Percentiles rank a stretch among this genome's conserved stretches.
These are phyloP conservation scores for Peronospora destructor DNA, from an alignment of 352 stramenopile genomes.

Conservation along the genomic window DNA sequence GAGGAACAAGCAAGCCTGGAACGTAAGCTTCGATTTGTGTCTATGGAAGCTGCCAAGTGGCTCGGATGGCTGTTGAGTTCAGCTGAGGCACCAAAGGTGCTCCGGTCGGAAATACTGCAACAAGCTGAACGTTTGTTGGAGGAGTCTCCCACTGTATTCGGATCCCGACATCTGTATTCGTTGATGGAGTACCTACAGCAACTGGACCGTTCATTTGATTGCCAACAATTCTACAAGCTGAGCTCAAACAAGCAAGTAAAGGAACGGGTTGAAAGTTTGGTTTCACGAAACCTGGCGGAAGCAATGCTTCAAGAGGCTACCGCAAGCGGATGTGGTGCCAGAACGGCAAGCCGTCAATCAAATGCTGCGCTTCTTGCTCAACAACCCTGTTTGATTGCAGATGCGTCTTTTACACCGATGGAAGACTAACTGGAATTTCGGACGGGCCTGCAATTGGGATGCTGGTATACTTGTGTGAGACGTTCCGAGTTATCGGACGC, in stretches of 20 bases:
- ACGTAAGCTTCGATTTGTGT: conserved; percentile 49
- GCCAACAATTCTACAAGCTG: conserved; percentile 36
- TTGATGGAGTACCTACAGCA: conserved; percentile 57
- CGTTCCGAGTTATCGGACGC: too few relatives aligned
- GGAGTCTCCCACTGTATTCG: conserved; percentile 43
- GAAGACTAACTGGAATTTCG: conserved; percentile 30
- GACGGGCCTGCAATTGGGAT: not conserved
- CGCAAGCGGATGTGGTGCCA: conserved; percentile 7
- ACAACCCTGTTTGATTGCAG: conserved; percentile 25
- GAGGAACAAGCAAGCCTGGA: conserved; percentile 29
- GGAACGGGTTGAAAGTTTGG: conserved; percentile 39
- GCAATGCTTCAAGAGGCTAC: conserved; percentile 45
- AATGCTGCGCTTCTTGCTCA: conserved; percentile 8
- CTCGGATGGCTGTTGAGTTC: conserved; percentile 46
- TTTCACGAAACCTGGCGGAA: conserved; percentile 53
- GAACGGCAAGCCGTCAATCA: conserved; percentile 5
- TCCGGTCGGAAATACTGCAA: conserved; percentile 39
- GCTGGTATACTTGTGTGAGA: too few relatives aligned
- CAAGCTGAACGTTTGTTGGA: conserved; percentile 49
- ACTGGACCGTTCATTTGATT: conserved; percentile 61
- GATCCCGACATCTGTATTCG: conserved; percentile 47
- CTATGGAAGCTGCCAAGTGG: conserved; percentile 53
- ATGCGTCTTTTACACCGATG: conserved; percentile 33
- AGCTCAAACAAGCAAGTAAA: conserved; percentile 45
- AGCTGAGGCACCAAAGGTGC: conserved; percentile 31